These are phyloP conservation scores for Sporothrix pseudoabietina DNA, from an alignment of 2,329 filamentous ascomycete genomes.

Conservation along the genomic window DNA sequence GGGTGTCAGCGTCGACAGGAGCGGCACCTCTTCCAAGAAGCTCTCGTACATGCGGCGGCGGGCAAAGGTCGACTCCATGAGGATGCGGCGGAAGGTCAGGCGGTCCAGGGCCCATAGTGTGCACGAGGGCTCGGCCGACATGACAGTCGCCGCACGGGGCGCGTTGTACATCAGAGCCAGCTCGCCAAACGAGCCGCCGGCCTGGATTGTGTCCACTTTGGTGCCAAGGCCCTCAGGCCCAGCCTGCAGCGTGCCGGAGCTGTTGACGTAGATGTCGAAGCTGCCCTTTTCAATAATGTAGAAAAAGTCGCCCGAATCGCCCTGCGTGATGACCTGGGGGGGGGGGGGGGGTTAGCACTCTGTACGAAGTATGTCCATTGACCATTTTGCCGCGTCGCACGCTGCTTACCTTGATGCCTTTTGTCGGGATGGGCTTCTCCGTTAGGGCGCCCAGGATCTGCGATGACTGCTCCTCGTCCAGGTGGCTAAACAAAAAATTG, in stretches of 20 bases:
- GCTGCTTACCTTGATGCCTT: conserved; percentile 67
- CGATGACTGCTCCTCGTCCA: conserved; percentile 88
- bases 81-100: conserved; percentile 92
- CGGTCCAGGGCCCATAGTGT: conserved; percentile 94
- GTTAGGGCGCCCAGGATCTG: conserved; percentile 88
- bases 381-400: neutral
- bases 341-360: conserved; percentile 1
- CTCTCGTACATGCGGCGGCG: conserved; percentile 95
- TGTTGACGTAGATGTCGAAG: conserved; percentile 90
- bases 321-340: conserved; percentile 86
- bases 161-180: conserved; percentile 98
- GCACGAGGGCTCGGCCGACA: conserved; percentile 75
- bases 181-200: conserved; percentile 94
- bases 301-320: conserved; percentile 95
- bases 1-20: conserved; percentile 78
- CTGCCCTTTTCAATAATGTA: conserved; percentile 91
- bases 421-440: conserved; percentile 93
- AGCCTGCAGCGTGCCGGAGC: conserved; percentile 72
- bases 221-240: conserved; percentile 80
- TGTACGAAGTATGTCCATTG: neutral
- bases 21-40: conserved; percentile 90
- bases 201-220: conserved; percentile 78
- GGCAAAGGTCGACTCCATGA: conserved; percentile 98
- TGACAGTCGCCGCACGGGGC: conserved; percentile 89
- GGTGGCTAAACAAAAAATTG: conserved; percentile 92